Evolutionary conservation across 2,329 filamentous ascomycete species (phyloP), one percentile per base, ranked within the genome.

Genomic region (Aureobasidium uvarum): DNA sequence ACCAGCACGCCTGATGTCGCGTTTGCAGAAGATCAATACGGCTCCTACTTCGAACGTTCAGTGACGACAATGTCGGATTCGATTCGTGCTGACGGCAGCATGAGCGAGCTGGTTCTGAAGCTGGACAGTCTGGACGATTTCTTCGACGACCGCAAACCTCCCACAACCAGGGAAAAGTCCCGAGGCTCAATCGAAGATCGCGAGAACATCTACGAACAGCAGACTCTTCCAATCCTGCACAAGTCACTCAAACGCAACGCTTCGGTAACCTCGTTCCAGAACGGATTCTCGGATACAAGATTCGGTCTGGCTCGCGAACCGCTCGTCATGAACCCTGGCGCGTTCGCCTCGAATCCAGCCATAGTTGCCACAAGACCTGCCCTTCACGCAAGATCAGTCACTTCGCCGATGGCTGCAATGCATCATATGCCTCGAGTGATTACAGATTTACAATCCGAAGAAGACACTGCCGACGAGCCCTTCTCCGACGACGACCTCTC

Each of bases 21-120:
- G 72, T 98, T 99, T 14, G 85, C 87, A 2, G 96, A 99, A 68
- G 93, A 98, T 67, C 87, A 88, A 13, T 91, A 90, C 71, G 89
- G 89, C 63, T 81, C 84, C 0, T 92, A 93, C 75, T 93, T 93
- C 78, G 79, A 85, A 28, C 48, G 92, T 62, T 91, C 92, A 1
- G 91, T 92, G 63, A 97, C 93, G 0, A 96, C 97, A 90, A 86
- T 96, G 74, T 96, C 93, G 0, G 92, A 95, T 43, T 85, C 80
- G 0, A 85, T 89, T 16, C 66, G 69, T 4, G 86, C 82, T 1
- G 89, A 92, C 54, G 85, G 84, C 50, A 89, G 91, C 66, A 89
- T 92, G 73, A 90, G 89, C 43, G 94, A 98, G 70, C 83, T 98
- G 8, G 89, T 96, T 14, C 83, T 80, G 77, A 80, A 82, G 67